These are phyloP conservation scores for Lepidium didymum DNA, from an alignment of 345 rosid genomes.

Conservation along the genomic window DNA sequence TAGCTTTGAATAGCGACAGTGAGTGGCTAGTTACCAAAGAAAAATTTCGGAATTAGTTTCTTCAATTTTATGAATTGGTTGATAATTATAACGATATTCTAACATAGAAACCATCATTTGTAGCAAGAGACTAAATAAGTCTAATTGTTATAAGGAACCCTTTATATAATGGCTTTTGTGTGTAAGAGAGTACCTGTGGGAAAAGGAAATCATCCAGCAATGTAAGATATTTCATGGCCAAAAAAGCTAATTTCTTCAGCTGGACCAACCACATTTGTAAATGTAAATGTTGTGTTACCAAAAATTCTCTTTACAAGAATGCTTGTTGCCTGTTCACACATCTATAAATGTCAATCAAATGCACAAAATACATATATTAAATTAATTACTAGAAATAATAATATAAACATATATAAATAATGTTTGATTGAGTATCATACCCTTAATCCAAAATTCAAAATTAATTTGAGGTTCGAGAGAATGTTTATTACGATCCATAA, in stretches of 20 bases:
- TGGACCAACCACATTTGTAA: conserved; percentile 21
- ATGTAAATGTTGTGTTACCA: conserved; percentile 24
- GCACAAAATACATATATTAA: background rate
- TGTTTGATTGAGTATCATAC: conserved; percentile 8
- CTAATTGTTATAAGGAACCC: too few species aligned
- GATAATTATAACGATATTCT: too few species aligned
- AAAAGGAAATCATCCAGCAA: conserved; percentile 40
- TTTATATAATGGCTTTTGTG: background rate
- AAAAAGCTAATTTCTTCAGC: conserved; percentile 45
- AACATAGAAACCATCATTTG: too few species aligned
- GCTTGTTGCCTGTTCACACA: conserved; percentile 26
- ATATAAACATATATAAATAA: background rate
- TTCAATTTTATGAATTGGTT: background rate
- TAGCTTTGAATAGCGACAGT: conserved; percentile 55
- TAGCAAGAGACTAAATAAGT: too few species aligned
- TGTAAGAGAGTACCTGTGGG: conserved; percentile 41
- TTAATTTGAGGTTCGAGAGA: conserved; percentile 40
- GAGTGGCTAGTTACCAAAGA: conserved; percentile 42
- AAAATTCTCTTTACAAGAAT: conserved; percentile 36
- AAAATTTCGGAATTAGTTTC: background rate
- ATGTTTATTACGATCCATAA: conserved; percentile 39
- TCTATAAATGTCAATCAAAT: background rate
- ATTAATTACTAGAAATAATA: too few species aligned
- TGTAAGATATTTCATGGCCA: conserved; percentile 29
- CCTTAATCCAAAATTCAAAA: conserved; percentile 31